These are phyloP conservation scores for Beauveria sp. DNA, from an alignment of 2,329 filamentous ascomycete species.

Conservation along the genomic window DNA sequence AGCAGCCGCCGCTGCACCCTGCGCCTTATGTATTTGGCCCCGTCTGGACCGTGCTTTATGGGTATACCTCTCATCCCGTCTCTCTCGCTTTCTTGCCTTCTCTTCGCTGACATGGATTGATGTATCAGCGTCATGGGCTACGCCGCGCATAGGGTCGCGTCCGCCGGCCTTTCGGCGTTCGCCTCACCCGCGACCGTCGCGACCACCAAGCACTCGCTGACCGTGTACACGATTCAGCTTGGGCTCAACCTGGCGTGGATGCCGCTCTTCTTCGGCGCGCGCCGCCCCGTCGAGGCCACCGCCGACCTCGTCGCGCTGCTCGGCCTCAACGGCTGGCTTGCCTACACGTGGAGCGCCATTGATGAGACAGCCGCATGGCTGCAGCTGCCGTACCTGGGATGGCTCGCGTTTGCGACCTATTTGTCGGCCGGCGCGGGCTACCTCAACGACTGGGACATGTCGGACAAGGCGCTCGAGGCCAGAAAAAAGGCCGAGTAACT, in stretches of 20 bases:
- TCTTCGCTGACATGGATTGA: neutral
- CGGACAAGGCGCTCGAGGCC: neutral
- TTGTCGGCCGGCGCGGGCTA: conserved; percentile 62
- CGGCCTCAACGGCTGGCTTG: conserved; percentile 64
- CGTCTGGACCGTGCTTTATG: conserved; percentile 60
- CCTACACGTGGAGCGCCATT: conserved; percentile 67
- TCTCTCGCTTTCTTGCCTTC: conserved; percentile 1
- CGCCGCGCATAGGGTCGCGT: conserved; percentile 71
- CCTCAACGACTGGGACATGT: conserved; percentile 61
- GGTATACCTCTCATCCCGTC: conserved; percentile 23
- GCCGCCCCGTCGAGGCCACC: conserved; percentile 65
- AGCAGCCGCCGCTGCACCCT: conserved; percentile 58
- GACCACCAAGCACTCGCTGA: conserved; percentile 60
- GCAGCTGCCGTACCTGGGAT: conserved; percentile 74
- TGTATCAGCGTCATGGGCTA: conserved; percentile 69
- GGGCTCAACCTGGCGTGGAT: conserved; percentile 83
- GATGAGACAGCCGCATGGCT: conserved; percentile 67
- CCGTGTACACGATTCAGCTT: conserved; percentile 79
- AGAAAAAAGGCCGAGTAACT: neutral
- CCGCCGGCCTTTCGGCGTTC: conserved; percentile 50
- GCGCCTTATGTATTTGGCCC: conserved; percentile 57
- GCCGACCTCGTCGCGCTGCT: conserved; percentile 67
- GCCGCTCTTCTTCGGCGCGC: conserved; percentile 81
- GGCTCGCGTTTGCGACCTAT: conserved; percentile 85
- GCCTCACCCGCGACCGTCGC: conserved; percentile 45